A percentile compares a stretch with the other conserved stretches of the same genome.
Conservation (phyloP, 2,329 filamentous ascomycete species). For the Purpureocillium lavendulum region DNA sequence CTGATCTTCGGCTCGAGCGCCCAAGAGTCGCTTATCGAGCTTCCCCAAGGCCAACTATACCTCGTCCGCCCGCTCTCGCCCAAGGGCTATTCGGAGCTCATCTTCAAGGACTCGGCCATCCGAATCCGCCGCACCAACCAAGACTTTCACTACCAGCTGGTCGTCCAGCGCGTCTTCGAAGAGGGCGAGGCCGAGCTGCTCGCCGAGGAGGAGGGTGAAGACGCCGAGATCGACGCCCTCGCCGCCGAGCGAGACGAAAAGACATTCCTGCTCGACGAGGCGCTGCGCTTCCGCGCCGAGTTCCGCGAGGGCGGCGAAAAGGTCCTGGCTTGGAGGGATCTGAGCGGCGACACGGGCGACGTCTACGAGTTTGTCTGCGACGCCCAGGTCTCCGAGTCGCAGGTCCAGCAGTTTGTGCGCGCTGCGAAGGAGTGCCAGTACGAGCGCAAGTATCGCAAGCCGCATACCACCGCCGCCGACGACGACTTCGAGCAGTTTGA, state of each 20-base stretch:
- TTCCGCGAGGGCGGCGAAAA: conserved; percentile 72
- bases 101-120: conserved; percentile 94
- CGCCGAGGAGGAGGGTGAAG: conserved; percentile 81
- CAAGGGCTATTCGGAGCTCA: conserved; percentile 96
- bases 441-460: conserved; percentile 86
- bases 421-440: conserved; percentile 91
- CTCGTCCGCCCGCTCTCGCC: conserved; percentile 90
- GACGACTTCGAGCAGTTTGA: conserved; percentile 75
- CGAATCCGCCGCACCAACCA: conserved; percentile 88
- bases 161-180: conserved; percentile 92
- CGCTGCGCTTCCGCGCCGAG: conserved; percentile 78
- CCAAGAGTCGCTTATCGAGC: conserved; percentile 89
- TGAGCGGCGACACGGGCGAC: conserved; percentile 88
- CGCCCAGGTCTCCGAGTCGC: conserved; percentile 55
- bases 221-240: conserved; percentile 67
- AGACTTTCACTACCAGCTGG: conserved; percentile 95
- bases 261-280: conserved; percentile 90
- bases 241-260: conserved; percentile 88
- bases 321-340: conserved; percentile 87
- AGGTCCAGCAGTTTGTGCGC: conserved; percentile 72
- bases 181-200: conserved; percentile 91
- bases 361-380: conserved; percentile 99
- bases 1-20: conserved; percentile 80
- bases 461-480: conserved; percentile 70
- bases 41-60: conserved; percentile 93